Conservation (phyloP, 2,329 filamentous ascomycete species). For the Shiraia sp. region DNA sequence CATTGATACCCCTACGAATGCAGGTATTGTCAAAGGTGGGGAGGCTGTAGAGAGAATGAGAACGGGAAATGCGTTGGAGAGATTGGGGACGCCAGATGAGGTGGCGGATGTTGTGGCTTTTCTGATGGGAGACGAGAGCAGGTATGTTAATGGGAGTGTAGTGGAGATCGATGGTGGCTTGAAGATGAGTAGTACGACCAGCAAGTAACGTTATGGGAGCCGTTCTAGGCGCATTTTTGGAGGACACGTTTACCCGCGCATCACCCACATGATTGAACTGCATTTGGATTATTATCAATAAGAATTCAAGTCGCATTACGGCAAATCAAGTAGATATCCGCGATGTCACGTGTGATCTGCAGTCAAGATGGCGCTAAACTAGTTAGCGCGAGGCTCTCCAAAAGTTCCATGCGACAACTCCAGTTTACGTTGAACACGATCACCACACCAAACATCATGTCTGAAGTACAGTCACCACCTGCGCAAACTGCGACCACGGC, state of each 20-base stretch:
- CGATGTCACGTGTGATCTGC: conserved; percentile 53
- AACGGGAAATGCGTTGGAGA: conserved; percentile 47
- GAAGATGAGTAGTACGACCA: conserved; percentile 35
- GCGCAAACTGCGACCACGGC: conserved; percentile 20
- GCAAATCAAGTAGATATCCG: background rate
- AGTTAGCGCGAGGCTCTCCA: conserved; percentile 14
- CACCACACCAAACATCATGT: conserved; percentile 25
- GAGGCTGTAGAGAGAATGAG: conserved; percentile 49
- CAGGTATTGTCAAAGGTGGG: conserved; percentile 53
- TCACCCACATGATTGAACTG: too few species aligned
- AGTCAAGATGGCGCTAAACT: background rate
- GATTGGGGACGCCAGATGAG: conserved; percentile 52
- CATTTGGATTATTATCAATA: too few species aligned
- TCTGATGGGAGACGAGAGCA: conserved; percentile 50
- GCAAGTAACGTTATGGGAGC: conserved; percentile 9
- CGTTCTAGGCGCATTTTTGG: background rate
- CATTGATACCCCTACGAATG: conserved; percentile 55
- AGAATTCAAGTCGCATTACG: background rate
- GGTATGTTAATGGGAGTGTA: conserved; percentile 54
- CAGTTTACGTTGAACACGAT: too few species aligned
- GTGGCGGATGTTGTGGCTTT: conserved; percentile 57
- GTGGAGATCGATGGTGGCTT: conserved; percentile 54
- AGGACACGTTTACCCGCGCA: background rate
- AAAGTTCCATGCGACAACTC: conserved; percentile 20
- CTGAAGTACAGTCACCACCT: conserved; percentile 34